Evolutionary conservation across 1,284 basidiomycete genomes (phyloP).

Genomic region (Papiliotrema laurentii): DNA sequence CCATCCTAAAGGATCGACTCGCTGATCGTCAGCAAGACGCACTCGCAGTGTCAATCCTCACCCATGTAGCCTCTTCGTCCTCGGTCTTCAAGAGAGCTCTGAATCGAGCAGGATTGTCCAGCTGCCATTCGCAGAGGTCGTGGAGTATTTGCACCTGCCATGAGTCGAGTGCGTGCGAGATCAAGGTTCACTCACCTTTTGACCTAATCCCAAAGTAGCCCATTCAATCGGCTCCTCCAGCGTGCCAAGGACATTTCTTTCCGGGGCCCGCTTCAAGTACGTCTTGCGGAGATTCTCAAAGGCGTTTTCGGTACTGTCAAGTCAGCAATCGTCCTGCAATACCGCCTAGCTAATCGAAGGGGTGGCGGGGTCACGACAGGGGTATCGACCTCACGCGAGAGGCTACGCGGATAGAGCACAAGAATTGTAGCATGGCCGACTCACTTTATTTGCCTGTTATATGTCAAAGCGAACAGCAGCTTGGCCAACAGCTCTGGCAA

Average conservation of each 20-base stretch:
- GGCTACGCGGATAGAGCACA: neutral
- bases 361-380: too few species aligned
- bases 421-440: slow-evolving; percentile 12
- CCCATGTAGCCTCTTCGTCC: slow-evolving; percentile 52
- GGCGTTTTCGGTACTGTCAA: slow-evolving; percentile 38
- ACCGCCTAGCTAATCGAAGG: neutral
- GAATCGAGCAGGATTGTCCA: slow-evolving; percentile 52
- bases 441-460: slow-evolving; percentile 51
- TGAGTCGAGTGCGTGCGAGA: neutral
- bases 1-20: slow-evolving; percentile 54
- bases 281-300: slow-evolving; percentile 45
- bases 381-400: too few species aligned
- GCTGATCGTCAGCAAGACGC: slow-evolving; percentile 28
- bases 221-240: slow-evolving; percentile 46
- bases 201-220: slow-evolving; percentile 49
- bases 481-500: slow-evolving; percentile 50
- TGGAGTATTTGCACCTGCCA: slow-evolving; percentile 46
- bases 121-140: slow-evolving; percentile 56
- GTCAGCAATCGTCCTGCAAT: neutral
- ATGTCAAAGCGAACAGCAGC: slow-evolving; percentile 51
- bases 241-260: slow-evolving; percentile 37
- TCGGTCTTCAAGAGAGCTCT: slow-evolving; percentile 51
- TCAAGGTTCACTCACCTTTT: slow-evolving; percentile 46
- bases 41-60: slow-evolving; percentile 25
- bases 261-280: slow-evolving; percentile 41